Evolutionary conservation across 129 eudicot species (phyloP).

Genomic region (Sambucus nigra): DNA sequence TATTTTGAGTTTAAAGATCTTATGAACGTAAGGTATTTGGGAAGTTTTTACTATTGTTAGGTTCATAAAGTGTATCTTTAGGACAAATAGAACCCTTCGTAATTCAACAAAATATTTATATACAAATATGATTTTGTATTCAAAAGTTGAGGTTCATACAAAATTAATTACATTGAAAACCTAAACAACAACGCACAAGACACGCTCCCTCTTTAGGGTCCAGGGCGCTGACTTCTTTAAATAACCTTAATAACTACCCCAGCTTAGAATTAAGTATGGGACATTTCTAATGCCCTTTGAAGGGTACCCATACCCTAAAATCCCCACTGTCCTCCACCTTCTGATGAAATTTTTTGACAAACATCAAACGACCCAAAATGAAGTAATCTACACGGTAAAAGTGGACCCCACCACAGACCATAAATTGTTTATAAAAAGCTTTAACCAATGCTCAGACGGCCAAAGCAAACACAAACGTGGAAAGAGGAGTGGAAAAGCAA

Average conservation of each 20-base stretch:
- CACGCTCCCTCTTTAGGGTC: conserved; percentile 11
- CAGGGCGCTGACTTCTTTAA: conserved; percentile 9
- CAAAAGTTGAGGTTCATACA: neutral
- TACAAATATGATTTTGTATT: neutral
- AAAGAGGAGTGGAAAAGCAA: conserved; percentile 10
- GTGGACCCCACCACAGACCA: conserved; percentile 9
- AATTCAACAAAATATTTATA: neutral
- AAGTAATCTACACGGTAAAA: conserved; percentile 1
- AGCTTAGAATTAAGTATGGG: neutral
- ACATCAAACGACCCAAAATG: neutral
- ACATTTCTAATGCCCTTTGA: neutral
- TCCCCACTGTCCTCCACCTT: conserved; percentile 9
- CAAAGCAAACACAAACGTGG: conserved; percentile 20
- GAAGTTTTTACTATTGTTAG: no score
- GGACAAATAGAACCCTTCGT: no score
- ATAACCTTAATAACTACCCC: conserved; percentile 4
- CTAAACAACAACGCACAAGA: conserved; percentile 26
- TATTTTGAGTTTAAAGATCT: no score
- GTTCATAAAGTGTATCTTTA: no score
- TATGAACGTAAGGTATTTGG: no score
- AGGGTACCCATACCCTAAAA: neutral
- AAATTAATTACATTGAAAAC: conserved; percentile 5
- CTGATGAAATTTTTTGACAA: neutral
- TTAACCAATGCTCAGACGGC: conserved; percentile 10
- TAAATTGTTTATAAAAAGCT: neutral